Evolutionary conservation across 768 basidiomycete genomes (phyloP), one percentile per base, ranked within the genome.

Genomic region (Obba rivulosa): DNA sequence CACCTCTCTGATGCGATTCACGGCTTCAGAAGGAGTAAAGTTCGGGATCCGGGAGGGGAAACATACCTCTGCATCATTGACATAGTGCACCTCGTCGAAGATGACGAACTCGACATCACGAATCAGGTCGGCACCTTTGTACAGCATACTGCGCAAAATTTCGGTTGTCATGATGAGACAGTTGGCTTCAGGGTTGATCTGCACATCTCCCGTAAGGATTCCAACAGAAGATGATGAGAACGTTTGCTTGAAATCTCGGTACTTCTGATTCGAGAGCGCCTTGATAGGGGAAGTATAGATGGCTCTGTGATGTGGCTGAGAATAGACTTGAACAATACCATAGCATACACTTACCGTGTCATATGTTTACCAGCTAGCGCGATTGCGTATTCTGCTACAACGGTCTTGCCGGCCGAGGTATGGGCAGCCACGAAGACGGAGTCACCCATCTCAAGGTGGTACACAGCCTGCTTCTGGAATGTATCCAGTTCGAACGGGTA

Each of bases 351-450:
- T 57, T 53, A 92, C 94, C 92, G 79, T n/a, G 96, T 99, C 93
- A 99, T 96, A 69, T 99, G 96, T 61, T 93, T 94, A 56, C 85
- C 88, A 4, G 96, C 95, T 8, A 99, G 75, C 4, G 94, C 90
- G 57, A 99, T 98, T 2, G 96, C 96, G 65, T 98, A 99, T 62
- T 99, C 96, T 0, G 96, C 96, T 8, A 99, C 96, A 16, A 98
- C 96, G 1, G 96, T 99, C 69, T 99, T 99, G 28, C 96, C 96
- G 14, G 96, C 96, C n/a, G 91, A 94, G 3, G 96, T 99, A 68
- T 99, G 96, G 4, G 96, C 96, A 13, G 96, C 96, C n/a, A 99
- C 94, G 63, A 99, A 99, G 16, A 99, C 95, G 11, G 92, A 95
- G 56, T 99, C 91, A 8, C 94, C 96, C 74, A 89, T 82, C 66